Base-by-base conservation (phyloP, 352 stramenopile species). In the Blastocystis hominis region DNA sequence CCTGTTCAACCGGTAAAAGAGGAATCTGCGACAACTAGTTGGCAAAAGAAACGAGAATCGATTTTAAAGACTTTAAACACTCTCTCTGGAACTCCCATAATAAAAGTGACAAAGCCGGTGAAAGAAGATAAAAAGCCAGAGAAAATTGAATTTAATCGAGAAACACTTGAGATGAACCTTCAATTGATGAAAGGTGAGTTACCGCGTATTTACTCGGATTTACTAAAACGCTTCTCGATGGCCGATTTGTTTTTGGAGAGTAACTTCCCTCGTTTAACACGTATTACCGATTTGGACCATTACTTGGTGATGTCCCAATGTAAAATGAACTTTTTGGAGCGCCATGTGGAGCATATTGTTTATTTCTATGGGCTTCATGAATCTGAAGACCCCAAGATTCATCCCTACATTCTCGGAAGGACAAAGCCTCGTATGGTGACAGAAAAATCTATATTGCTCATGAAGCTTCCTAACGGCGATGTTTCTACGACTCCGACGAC, bases 151-250 rank as follows among this genome's bases (percentile, higher is more conserved):
- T 77, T 46, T 6, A 77, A 53, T 77, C 15, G 20, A 24, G 13
- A 80, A n/a, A n/a, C 15, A 44, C 30, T 63, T 17, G 34, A 64
- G 54, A 80, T 80, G 70, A 80, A 80, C 63, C 10, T 80, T 13
- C 70, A 80, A n/a, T 47, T 80, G 42, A 80, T 80, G 70, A 61
- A 42, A 42, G 70, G 70, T 36, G 70, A 80, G 20, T 3, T 80
- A 4, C 70, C 70, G 30, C 70, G 55, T 36, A 46, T 80, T 5
- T 80, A 80, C 34, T 40, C n/a, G 13, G 70, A 80, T 47, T 46
- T 80, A 20, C 46, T 80, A 9, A 62, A 34, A 34, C 50, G 70
- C n/a, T 80, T 80, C 42, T 61, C 44, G 15, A 47, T 80, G 50
- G 42, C 55, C 24, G 70, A 80, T 47, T 61, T 80, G 10, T 80